Evolutionary conservation across 2,329 filamentous ascomycete genomes (phyloP), one percentile per base, ranked within the genome.

Genomic region (Herpomyces periplanetae): DNA sequence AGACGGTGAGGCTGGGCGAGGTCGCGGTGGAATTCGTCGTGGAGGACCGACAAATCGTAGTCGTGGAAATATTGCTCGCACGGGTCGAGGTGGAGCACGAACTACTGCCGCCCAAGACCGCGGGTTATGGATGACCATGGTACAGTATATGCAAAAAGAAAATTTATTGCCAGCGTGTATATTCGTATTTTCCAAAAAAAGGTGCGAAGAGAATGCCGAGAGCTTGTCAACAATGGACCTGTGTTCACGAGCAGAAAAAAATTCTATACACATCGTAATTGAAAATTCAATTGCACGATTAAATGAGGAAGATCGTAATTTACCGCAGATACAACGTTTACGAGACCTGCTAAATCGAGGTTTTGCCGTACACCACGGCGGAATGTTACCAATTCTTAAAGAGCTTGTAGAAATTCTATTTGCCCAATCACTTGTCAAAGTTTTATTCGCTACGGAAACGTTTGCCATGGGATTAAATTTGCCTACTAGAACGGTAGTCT

Each of bases 391-490:
- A 0, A 96, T 96, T 26, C 71, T 91, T 28, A 96, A 96, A 37
- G 80, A 96, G 36, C 56, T 91, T 10, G 80, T 96, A 1, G 80
- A 96, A 37, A 85, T 96, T 20, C 41, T 96, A 8, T 96, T 96
- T 30, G 75, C 80, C 0, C 71, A 68, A 37, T 84, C 73, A 1
- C 43, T 96, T 21, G 80, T 96, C 23, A 96, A 96, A 39, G 65
- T 96, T 3, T 50, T 96, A 2, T 96, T 96, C 32, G 80, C 80
- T 0, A 96, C 80, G 0, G 80, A 96, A 36, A 96, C 80, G 0
- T 96, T 96, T 37, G 80, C 80, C 13, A 96, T 96, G 73, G 80
- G 80, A 11, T 48, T 96, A 13, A 96, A 96, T 33, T 42, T 96
- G 22, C 80, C 80, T 1, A 96, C 80, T 1, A 54, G 80, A 27